These are phyloP conservation scores for Amauroascus niger DNA, from an alignment of 2,329 filamentous ascomycete genomes.

Conservation along the genomic window DNA sequence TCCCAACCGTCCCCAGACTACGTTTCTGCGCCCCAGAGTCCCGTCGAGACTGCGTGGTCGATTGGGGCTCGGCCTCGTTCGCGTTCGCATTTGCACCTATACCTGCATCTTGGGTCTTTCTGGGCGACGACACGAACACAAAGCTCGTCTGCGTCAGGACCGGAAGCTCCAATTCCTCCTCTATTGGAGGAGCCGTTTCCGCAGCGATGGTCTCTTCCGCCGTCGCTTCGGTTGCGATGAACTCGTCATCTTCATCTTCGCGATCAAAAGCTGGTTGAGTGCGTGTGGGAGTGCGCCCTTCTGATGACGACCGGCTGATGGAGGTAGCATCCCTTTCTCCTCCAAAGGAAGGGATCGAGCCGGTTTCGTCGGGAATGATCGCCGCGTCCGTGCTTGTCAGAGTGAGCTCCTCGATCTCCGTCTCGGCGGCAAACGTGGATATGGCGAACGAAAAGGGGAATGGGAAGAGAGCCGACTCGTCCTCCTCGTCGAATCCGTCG, in stretches of 20 bases:
- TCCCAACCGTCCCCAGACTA: not conserved
- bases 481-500: not conserved
- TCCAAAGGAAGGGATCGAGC: not conserved
- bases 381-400: not conserved
- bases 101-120: not conserved
- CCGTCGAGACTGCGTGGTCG: not conserved
- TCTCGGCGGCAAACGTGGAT: not conserved
- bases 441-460: not conserved
- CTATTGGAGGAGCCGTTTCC: not conserved
- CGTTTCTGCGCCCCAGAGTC: not conserved
- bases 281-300: not conserved
- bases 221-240: not conserved
- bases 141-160: not conserved
- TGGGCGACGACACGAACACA: not conserved
- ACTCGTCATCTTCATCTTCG: too few relatives aligned
- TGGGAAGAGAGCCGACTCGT: not conserved
- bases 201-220: not conserved
- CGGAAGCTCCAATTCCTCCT: not conserved
- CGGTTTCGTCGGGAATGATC: not conserved
- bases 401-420: not conserved
- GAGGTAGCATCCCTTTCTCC: not conserved
- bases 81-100: not conserved
- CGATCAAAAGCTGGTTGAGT: not conserved
- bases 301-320: not conserved
- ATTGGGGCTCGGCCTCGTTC: not conserved